Evolutionary conservation across 371 early-diverging fungal genomes (phyloP), one percentile per base, ranked within the genome.

Genomic region (Rhizopus delemar): DNA sequence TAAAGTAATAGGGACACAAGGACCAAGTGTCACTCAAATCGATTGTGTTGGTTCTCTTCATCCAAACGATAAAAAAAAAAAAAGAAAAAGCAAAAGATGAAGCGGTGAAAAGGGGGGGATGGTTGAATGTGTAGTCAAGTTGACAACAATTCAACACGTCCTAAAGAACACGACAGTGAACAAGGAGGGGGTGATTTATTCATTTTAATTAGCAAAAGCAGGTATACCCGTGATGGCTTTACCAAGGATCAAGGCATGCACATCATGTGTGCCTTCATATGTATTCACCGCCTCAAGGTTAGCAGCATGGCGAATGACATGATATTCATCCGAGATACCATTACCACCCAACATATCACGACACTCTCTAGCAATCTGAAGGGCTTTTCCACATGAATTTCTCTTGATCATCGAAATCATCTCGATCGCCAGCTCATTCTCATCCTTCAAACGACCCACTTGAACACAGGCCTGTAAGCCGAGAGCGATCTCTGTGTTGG

Each of bases 211-310:
- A 15, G 63, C 57, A 67, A 94, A 94, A 13, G 95, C 86, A 31
- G 90, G 83, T 46, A 97, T 84, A 31, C 97, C 98, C 31, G 99
- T 98, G 61, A 98, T 94, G 22, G 92, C 98, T 46, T 95, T 84
- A 51, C 98, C 99, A 35, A 98, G 71, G 57, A 98, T 96, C 54
- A 98, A 78, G 31, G 96, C 91, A 68, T 98, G 99, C 41, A 98
- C 85, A 71, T 97, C 97, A 62, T 94, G 90, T 0, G 98, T 98
- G 33, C 96, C 94, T 75, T 97, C 99, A 68, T 98, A 98, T 5
- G 99, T 98, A 77, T 95, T 95, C 43, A 95, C 97, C 46, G 96
- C 92, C 65, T 96, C 97, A 38, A 98, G 79, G 77, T 98, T 98
- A 76, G 90, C 90, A 56, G 94, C 88, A 65, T 97, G 97, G 39